A percentile compares a stretch with the other conserved stretches of the same genome.
Evolutionary conservation across 2,329 filamentous ascomycete species (phyloP).

Genomic region (Bipolaris oryzae): DNA sequence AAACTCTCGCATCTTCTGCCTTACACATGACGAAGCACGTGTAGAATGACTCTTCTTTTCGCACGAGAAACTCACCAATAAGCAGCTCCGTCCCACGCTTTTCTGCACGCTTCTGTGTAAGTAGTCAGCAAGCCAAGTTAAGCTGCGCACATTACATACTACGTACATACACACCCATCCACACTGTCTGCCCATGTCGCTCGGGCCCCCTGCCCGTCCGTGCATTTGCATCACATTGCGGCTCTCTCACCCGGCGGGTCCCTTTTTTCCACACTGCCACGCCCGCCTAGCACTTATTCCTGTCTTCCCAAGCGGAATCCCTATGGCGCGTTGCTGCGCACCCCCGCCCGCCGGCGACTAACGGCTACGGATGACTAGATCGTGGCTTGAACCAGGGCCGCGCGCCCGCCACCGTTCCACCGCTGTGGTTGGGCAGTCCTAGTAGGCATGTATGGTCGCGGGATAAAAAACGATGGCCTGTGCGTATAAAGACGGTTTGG

Average conservation of each 20-base stretch:
- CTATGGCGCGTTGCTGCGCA: slow-evolving; percentile 17
- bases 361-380: slow-evolving; percentile 28
- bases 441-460: not conserved
- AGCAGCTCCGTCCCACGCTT: not conserved
- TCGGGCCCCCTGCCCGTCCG: not conserved
- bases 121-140: slow-evolving; percentile 2
- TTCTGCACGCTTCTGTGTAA: slow-evolving; percentile 14
- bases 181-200: not conserved
- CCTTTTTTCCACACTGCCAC: slow-evolving; percentile 25
- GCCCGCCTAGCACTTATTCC: slow-evolving; percentile 37
- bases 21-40: slow-evolving; percentile 1
- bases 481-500: slow-evolving; percentile 44
- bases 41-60: not conserved
- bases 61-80: slow-evolving; percentile 2
- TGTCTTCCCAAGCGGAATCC: slow-evolving; percentile 21
- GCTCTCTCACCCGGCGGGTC: slow-evolving; percentile 24
- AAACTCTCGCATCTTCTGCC: not conserved
- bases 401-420: slow-evolving; percentile 17
- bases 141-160: slow-evolving; percentile 12
- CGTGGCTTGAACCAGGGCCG: slow-evolving; percentile 22
- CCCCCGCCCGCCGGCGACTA: slow-evolving; percentile 28
- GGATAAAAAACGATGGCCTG: slow-evolving; percentile 11
- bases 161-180: not conserved
- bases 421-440: slow-evolving; percentile 26
- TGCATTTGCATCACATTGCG: slow-evolving; percentile 23